phyloP scores from a whole-genome alignment of 176 grass and related monocot species.

The Carex cristatella region DNA sequence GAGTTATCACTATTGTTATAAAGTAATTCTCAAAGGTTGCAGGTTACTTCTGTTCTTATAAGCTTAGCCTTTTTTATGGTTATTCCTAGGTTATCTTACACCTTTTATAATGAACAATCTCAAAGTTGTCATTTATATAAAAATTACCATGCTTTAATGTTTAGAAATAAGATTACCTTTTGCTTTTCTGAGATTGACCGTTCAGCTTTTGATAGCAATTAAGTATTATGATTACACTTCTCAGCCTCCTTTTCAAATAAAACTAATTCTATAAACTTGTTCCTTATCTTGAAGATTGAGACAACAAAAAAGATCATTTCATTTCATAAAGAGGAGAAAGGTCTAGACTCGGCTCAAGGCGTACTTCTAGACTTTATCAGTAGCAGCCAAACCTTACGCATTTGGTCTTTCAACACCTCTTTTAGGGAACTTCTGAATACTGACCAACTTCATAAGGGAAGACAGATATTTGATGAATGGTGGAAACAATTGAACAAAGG shows the following conservation, averaged over 20 bases:
- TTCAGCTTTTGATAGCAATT: background rate
- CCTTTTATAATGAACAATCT: conserved; percentile 8
- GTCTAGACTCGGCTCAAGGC: conserved; percentile 69
- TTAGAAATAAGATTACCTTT: background rate
- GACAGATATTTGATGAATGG: conserved; percentile 91
- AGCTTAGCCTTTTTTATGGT: conserved; percentile 8
- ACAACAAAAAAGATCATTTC: conserved; percentile 97
- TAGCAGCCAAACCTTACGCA: conserved; percentile 92
- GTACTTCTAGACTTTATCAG: conserved; percentile 98
- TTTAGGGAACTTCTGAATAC: conserved; percentile 89
- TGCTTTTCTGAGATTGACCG: background rate
- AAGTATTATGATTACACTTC: background rate
- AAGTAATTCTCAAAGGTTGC: background rate
- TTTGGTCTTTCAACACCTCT: conserved; percentile 92
- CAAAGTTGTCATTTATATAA: background rate
- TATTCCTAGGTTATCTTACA: background rate
- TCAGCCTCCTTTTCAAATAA: background rate
- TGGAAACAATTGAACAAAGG: conserved; percentile 95
- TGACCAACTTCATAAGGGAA: conserved; percentile 98
- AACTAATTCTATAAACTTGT: conserved; percentile 18
- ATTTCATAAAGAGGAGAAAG: conserved; percentile 99
- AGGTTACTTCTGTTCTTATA: conserved; percentile 23
- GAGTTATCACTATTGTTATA: background rate
- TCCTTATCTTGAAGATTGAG: conserved; percentile 62
- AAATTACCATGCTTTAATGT: background rate